Conservation (phyloP, 2,329 filamentous ascomycete species). For the Nakataea oryzae region DNA sequence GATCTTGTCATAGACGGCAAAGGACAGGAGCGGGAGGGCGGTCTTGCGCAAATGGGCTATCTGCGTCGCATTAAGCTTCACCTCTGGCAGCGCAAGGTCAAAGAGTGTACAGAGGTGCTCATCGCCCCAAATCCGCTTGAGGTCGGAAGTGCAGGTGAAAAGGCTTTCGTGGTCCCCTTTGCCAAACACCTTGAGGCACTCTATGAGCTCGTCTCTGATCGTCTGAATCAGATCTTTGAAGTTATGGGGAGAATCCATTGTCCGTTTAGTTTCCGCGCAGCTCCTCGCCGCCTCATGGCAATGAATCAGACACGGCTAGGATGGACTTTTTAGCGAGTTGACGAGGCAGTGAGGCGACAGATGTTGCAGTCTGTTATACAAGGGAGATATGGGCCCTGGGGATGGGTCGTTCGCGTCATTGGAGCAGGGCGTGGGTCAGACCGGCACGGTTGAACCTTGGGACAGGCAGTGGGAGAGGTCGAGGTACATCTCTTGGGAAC, state of each 20-base stretch:
- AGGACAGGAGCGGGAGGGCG: not conserved
- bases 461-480: too few relatives aligned
- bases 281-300: not conserved
- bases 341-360: not conserved
- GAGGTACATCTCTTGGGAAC: too few relatives aligned
- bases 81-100: not conserved
- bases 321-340: not conserved
- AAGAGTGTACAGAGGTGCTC: not conserved
- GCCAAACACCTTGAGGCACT: not conserved
- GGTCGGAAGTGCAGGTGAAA: not conserved
- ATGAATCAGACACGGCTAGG: not conserved
- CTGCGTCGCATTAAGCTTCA: not conserved
- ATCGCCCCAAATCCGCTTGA: not conserved
- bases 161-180: not conserved
- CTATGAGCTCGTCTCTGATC: not conserved
- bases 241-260: too few relatives aligned
- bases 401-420: too few relatives aligned
- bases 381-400: too few relatives aligned
- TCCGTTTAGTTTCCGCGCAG: not conserved
- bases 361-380: too few relatives aligned
- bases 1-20: not conserved
- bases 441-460: too few relatives aligned
- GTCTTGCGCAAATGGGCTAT: not conserved
- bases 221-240: not conserved
- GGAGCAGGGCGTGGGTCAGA: too few relatives aligned